A percentile compares a stretch with the other conserved stretches of the same genome.
Evolutionary conservation across 2,329 filamentous ascomycete genomes (phyloP).

Genomic region (Cercospora nicotianae): DNA sequence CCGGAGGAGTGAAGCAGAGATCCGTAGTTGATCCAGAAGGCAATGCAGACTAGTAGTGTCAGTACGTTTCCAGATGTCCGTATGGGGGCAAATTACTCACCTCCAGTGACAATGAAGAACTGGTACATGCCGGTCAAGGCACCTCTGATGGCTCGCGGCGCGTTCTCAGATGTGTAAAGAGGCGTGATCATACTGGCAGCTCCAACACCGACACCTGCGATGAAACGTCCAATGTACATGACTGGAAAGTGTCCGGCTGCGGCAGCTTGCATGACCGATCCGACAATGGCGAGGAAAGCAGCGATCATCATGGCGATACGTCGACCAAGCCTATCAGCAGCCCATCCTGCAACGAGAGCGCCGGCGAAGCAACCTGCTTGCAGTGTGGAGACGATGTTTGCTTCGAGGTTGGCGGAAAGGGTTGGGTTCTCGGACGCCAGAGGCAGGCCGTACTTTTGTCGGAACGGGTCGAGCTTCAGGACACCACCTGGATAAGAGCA

Average conservation of each 20-base stretch:
- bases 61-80: background rate
- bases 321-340: constrained; percentile 69
- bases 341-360: constrained; percentile 67
- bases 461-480: constrained; percentile 60
- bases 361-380: constrained; percentile 71
- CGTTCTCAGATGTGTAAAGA: constrained; percentile 58
- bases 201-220: constrained; percentile 51
- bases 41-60: constrained; percentile 10
- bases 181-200: constrained; percentile 55
- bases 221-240: constrained; percentile 39
- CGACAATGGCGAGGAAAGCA: constrained; percentile 60
- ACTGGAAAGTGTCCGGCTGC: constrained; percentile 42
- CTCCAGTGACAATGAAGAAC: constrained; percentile 51
- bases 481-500: constrained; percentile 51
- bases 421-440: constrained; percentile 27
- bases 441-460: constrained; percentile 56
- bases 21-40: constrained; percentile 53
- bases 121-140: constrained; percentile 62
- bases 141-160: constrained; percentile 46
- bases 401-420: constrained; percentile 27
- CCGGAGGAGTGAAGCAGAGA: constrained; percentile 49
- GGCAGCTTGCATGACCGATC: constrained; percentile 70
- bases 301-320: constrained; percentile 67
- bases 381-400: constrained; percentile 71
- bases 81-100: background rate